Conservation (phyloP, 2,329 filamentous ascomycete species). For the Cytospora paraplurivora region DNA sequence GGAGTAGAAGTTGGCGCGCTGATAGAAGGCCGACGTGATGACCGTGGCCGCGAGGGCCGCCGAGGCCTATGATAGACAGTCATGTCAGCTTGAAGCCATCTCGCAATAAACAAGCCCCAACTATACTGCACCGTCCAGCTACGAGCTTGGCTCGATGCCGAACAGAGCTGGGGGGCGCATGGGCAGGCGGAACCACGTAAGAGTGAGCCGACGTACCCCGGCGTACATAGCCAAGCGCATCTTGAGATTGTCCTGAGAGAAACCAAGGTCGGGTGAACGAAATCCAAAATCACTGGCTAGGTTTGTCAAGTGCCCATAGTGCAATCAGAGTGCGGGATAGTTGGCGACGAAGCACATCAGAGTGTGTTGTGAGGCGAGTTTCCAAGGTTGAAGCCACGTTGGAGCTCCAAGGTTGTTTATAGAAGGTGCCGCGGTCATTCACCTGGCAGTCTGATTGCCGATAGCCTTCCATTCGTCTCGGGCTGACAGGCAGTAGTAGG, state of each 20-base stretch:
- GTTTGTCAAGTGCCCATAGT: constrained; percentile 28
- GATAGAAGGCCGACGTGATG: constrained; percentile 86
- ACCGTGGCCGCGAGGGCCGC: constrained; percentile 82
- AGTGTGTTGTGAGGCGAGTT: constrained; percentile 23
- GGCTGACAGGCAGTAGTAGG: background rate
- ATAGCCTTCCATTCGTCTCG: background rate
- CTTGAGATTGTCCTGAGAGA: constrained; percentile 36
- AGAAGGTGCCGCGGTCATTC: constrained; percentile 20
- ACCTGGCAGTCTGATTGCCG: constrained; percentile 11
- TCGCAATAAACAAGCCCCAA: constrained; percentile 18
- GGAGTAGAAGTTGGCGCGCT: constrained; percentile 97
- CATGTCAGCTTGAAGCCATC: constrained; percentile 11
- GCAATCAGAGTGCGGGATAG: constrained; percentile 12
- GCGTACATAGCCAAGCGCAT: constrained; percentile 65
- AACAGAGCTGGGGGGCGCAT: background rate
- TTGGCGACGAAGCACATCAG: constrained; percentile 4
- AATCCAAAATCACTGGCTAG: constrained; percentile 10
- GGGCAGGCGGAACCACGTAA: background rate
- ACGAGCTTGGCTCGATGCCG: background rate
- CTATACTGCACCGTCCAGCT: constrained; percentile 6
- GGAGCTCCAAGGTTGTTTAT: constrained; percentile 17
- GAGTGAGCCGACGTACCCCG: constrained; percentile 51
- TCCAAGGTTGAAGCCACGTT: constrained; percentile 33
- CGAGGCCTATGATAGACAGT: constrained; percentile 61
- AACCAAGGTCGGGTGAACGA: background rate